Base-by-base conservation (phyloP, 257 asterid species). In the Solanum medicagineum region DNA sequence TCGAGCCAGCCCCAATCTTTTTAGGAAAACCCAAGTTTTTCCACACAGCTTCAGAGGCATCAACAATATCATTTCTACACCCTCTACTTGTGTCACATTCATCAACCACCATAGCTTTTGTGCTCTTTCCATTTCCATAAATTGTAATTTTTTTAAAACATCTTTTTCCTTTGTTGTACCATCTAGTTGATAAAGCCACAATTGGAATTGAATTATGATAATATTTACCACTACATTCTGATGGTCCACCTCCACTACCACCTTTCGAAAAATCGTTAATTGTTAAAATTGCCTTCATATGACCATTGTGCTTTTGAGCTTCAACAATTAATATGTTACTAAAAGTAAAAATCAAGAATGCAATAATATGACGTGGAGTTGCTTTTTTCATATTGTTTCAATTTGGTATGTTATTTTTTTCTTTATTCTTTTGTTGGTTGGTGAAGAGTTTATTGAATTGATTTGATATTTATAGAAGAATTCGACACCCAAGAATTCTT, bases 1-100 rank as follows among this genome's bases (percentile, higher is more conserved):
- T 87, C 89, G 75, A 88, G 63, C 84, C 44, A 79, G 15, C 90
- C 89, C 89, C 89, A 81, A 47, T 87, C 62, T 24, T 40, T 47
- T 87, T 65, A 11, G 85, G 70, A 42, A 85, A 62, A 22, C 85
- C 84, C 47, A 87, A 86, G 10, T 89, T 81, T 42, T 74, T 83
- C 90, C 91, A 84, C 89, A 12, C 89, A 12, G 89, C 90, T 57
- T 55, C 71, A 9, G 91, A 86, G 14, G 89, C 90, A 84, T 89
- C 91, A 49, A 89, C 91, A 36, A 89, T 89, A 4, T 87, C 56
- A 47, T 85, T 87, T 1, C 47, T 85, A 57, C 87, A 88, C 0
- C 86, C 90, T 24, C 10, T 29, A 7, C 85, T 84, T 4, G 89
- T 84, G 70, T 88, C 89, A 53, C 90, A 87, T 81, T 88, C 89